Base-by-base conservation (phyloP, 2,329 filamentous ascomycete species). In the Pleurostoma richardsiae region DNA sequence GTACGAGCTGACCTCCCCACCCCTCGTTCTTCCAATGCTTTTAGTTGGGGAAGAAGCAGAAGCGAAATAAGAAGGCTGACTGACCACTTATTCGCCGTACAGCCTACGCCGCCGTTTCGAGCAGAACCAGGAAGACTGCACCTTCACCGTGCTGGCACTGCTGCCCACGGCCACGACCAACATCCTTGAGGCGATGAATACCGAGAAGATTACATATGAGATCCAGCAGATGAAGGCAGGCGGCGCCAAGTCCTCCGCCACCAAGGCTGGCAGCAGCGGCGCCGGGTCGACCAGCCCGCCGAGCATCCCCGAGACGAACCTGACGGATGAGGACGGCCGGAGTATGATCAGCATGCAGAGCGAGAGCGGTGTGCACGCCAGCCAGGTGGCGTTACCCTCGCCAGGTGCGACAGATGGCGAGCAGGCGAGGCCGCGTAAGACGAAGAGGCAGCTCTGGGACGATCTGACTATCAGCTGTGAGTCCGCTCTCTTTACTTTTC, bases 41-140 rank as follows among this genome's bases (percentile, higher is more conserved):
- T 19, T 19, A 19, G 19, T 19, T 19, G 19, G 19, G 19, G 19
- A 19, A 19, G 19, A 19, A 19, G 19, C 19, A 19, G 19, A 19
- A 19, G 19, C 19, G 19, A 19, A 19, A 19, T 19, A 19, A 19
- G 19, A 19, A 54, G 19, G 40, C 29, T 54, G 39, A 47, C 49
- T 44, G 19, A 19, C 19, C 19, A 19, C 19, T 19, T 19, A 19
- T 19, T 19, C 56, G 45, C 59, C 49, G 29, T 41, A 40, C 59
- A 97, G 92, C 68, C 80, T 99, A 51, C 90, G 91, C 44, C 87
- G 94, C 49, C 88, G 94, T 61, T 99, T 99, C 70, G 90, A 97
- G 67, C 94, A 99, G 69, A 99, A 99, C 67, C 94, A 99, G 65
- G 92, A 96, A 64, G 94, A 99, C 69, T 99, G 94, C 70, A 96